Evolutionary conservation across 2,329 filamentous ascomycete species (phyloP).

Genomic region (Juglanconis oblonga): DNA sequence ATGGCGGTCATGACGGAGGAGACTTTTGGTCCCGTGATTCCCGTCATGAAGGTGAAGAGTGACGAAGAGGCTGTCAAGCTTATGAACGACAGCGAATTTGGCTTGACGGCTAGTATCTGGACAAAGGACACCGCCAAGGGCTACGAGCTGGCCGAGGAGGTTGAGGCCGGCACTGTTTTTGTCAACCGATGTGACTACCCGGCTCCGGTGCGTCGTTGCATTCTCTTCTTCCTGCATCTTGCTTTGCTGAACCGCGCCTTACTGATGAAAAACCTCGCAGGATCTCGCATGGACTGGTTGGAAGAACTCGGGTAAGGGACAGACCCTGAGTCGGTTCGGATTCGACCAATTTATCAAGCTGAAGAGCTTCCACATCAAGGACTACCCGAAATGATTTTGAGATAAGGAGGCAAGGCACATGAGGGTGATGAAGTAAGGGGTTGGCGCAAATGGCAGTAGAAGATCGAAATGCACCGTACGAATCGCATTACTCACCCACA

Average conservation of each 20-base stretch:
- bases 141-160: conserved; percentile 71
- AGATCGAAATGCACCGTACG: conserved; percentile 2
- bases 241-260: conserved; percentile 13
- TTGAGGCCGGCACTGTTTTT: conserved; percentile 94
- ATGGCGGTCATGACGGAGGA: conserved; percentile 93
- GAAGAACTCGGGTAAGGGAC: conserved; percentile 94
- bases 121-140: conserved; percentile 79
- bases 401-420: background rate
- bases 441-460: conserved; percentile 7
- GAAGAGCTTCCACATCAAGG: conserved; percentile 93
- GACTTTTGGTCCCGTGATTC: conserved; percentile 91
- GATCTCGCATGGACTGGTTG: conserved; percentile 96
- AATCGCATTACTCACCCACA: conserved; percentile 1
- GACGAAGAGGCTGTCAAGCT: conserved; percentile 78
- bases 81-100: conserved; percentile 96
- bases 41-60: conserved; percentile 78
- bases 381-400: conserved; percentile 58
- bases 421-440: conserved; percentile 15
- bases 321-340: conserved; percentile 83
- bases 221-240: conserved; percentile 6
- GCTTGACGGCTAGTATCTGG: conserved; percentile 95
- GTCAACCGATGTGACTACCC: conserved; percentile 94
- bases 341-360: conserved; percentile 96
- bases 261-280: conserved; percentile 40
- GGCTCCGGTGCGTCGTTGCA: conserved; percentile 65